Base-by-base conservation (phyloP, 257 asterid species). In the Capsicum pubescens region DNA sequence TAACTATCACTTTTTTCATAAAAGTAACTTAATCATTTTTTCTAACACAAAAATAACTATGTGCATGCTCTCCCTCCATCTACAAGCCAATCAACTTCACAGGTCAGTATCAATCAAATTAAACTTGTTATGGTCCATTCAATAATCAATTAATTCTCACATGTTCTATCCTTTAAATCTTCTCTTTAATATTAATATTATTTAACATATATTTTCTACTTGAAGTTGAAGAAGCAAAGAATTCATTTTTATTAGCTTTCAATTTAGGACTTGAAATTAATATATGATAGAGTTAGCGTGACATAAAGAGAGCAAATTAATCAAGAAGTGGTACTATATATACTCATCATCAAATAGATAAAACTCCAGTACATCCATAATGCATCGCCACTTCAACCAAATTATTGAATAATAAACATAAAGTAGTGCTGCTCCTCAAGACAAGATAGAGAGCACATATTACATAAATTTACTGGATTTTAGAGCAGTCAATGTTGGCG, bases 401-500 rank as follows among this genome's bases (percentile, higher is more conserved):
- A 52, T 76, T 76, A 52, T 76, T 76, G 46, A 26, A 5, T 0
- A 16, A 42, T 17, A 52, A 26, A 21, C 81, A 76, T 26, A 76
- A 76, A 76, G 63, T 52, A 76, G 46, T 52, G 81, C 48, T 52
- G 81, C 48, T 52, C 63, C 52, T 50, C 63, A 12, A 52, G 44
- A 12, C 80, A 12, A 74, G 80, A 52, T 35, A 10, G 16, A 10
- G 69, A 50, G 61, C 81, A 52, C 63, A 13, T 26, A 35, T 26
- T 52, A 76, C 81, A 76, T 21, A 52, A 4, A 12, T 76, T 76
- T 76, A 76, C 63, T 52, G 48, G 58, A 81, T 21, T 77, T 54
- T 19, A 21, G 85, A 70, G 61, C 85, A 83, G 85, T 83, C 85
- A 56, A 69, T 39, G 16, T 56, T 35, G 2, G 85, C 82, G 69